Conservation (phyloP, 2,329 filamentous ascomycete genomes). For the Cordyceps cateniannulata region DNA sequence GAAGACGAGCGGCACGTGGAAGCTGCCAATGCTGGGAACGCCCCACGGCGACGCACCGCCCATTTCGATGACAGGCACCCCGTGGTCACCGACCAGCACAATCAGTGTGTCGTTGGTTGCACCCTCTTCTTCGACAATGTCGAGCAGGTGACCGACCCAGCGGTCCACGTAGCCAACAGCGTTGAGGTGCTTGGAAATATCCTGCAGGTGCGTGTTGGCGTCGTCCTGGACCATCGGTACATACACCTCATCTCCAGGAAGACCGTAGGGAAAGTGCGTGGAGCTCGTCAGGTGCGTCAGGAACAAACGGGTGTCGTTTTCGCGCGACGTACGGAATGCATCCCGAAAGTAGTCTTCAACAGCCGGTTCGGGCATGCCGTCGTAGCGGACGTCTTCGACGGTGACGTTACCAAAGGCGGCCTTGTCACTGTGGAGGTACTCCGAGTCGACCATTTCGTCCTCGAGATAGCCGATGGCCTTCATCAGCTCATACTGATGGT, state of each 20-base stretch:
- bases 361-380: conserved; percentile 25
- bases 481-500: conserved; percentile 27
- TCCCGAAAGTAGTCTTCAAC: conserved; percentile 29
- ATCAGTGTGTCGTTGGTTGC: conserved; percentile 28
- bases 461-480: conserved; percentile 24
- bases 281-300: conserved; percentile 31
- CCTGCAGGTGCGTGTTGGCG: conserved; percentile 20
- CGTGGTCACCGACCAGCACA: conserved; percentile 28
- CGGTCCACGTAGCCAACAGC: conserved; percentile 26
- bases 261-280: conserved; percentile 26
- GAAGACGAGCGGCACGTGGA: conserved; percentile 26
- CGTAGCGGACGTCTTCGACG: conserved; percentile 27
- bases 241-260: conserved; percentile 24
- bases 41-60: conserved; percentile 25
- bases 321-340: conserved; percentile 22
- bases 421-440: conserved; percentile 23
- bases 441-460: conserved; percentile 22
- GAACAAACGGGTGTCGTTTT: conserved; percentile 26
- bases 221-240: conserved; percentile 18
- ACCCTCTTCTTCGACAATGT: conserved; percentile 24
- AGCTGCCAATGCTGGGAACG: conserved; percentile 26
- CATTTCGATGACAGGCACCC: conserved; percentile 26
- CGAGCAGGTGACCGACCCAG: conserved; percentile 26
- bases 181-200: conserved; percentile 29
- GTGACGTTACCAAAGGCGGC: conserved; percentile 25